Conservation (phyloP, 306 rosid species). For the Echinosophora koreensis region DNA sequence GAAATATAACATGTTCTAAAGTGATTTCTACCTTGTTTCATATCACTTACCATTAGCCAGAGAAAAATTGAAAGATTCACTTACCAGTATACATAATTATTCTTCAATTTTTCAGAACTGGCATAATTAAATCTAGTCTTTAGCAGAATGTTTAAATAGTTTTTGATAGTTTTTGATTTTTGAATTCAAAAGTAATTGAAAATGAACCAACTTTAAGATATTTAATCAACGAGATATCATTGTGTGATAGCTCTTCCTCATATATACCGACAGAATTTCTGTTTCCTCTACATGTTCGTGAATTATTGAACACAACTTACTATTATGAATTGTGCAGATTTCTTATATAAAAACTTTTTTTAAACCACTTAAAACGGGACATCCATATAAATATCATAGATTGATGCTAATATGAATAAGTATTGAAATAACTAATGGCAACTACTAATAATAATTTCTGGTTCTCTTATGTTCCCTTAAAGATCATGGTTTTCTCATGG, state of each 20-base stretch:
- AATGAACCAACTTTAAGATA: background rate
- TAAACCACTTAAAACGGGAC: too few species aligned
- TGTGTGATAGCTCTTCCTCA: background rate
- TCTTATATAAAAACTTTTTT: background rate
- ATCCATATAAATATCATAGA: too few species aligned
- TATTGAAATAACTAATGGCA: too few species aligned
- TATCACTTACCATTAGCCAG: background rate
- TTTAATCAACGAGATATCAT: background rate
- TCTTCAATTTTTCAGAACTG: background rate
- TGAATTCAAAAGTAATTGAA: background rate
- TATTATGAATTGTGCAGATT: background rate
- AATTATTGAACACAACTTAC: background rate
- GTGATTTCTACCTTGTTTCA: background rate
- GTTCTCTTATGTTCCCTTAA: too few species aligned
- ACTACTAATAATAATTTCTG: too few species aligned
- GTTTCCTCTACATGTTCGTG: background rate
- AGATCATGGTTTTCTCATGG: too few species aligned
- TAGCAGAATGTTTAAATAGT: background rate
- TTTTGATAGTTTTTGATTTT: conserved; percentile 7
- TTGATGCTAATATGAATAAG: too few species aligned
- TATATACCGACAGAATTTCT: background rate
- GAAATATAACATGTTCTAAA: background rate
- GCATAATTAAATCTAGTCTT: background rate
- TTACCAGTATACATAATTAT: background rate
- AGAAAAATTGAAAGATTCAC: background rate